Conservation (phyloP, 139 green algal species). For the Tetraselmis striata region DNA sequence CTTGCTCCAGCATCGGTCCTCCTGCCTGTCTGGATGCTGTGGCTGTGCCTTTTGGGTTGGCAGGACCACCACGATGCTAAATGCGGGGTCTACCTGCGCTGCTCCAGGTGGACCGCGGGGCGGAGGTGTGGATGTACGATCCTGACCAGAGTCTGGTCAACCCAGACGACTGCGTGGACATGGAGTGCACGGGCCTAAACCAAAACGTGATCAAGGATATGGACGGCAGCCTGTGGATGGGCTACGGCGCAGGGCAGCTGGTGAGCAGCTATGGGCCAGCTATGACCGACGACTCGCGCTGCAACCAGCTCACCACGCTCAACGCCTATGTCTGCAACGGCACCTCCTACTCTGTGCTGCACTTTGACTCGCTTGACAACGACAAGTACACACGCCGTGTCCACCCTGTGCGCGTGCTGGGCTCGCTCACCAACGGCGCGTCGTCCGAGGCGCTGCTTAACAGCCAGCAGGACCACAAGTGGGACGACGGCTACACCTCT, state of each 20-base stretch:
- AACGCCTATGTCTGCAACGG: slow-evolving; percentile 7
- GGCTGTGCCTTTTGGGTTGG: too few relatives aligned
- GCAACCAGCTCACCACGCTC: background rate
- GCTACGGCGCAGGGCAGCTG: background rate
- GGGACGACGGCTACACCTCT: slow-evolving; percentile 26
- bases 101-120: background rate
- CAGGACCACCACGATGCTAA: too few relatives aligned
- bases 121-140: background rate
- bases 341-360: slow-evolving; percentile 9
- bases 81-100: too few relatives aligned
- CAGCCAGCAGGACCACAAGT: slow-evolving; percentile 16
- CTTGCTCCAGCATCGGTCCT: too few relatives aligned
- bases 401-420: slow-evolving; percentile 9
- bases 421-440: background rate
- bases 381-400: slow-evolving; percentile 15
- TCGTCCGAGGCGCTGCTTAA: slow-evolving; percentile 4
- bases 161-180: slow-evolving; percentile 21
- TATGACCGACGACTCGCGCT: slow-evolving; percentile 1
- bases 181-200: slow-evolving; percentile 19
- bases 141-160: slow-evolving; percentile 2
- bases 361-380: slow-evolving; percentile 19
- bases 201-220: slow-evolving; percentile 14
- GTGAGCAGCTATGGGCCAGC: background rate
- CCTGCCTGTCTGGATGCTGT: too few relatives aligned
- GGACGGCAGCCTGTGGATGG: slow-evolving; percentile 16